phyloP scores from a whole-genome alignment of 345 rosid genomes.

The Arabis alpina region DNA sequence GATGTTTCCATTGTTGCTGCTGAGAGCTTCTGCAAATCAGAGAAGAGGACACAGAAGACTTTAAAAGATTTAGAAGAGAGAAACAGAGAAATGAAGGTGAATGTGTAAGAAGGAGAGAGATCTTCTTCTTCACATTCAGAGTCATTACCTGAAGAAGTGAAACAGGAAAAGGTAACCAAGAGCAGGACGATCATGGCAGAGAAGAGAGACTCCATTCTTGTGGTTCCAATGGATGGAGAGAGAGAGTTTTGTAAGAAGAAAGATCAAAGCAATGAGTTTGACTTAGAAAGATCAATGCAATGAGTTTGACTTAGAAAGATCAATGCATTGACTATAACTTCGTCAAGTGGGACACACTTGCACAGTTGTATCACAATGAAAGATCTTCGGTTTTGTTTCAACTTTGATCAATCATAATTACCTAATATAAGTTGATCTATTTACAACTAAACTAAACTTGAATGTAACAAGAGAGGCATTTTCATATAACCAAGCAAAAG shows the following conservation, averaged over 20 bases:
- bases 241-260: constrained; percentile 11
- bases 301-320: too few relatives aligned
- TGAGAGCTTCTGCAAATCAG: constrained; percentile 47
- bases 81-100: constrained; percentile 7
- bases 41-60: background rate
- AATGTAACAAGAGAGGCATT: constrained; percentile 20
- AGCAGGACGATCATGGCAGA: constrained; percentile 45
- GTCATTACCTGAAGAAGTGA: constrained; percentile 63
- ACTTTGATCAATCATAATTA: background rate
- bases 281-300: too few relatives aligned
- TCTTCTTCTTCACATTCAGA: constrained; percentile 2
- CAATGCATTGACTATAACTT: too few relatives aligned
- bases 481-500: constrained; percentile 5
- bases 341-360: background rate
- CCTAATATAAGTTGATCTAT: background rate
- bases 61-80: background rate
- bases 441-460: background rate
- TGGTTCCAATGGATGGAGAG: constrained; percentile 11
- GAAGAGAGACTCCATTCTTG: constrained; percentile 53
- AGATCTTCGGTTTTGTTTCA: background rate
- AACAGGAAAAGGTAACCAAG: constrained; percentile 56
- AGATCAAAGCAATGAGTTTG: constrained; percentile 24
- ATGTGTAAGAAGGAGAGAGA: background rate
- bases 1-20: constrained; percentile 66
- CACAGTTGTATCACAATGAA: constrained; percentile 14